Conservation (phyloP, 306 rosid species). For the Corylus avellana region DNA sequence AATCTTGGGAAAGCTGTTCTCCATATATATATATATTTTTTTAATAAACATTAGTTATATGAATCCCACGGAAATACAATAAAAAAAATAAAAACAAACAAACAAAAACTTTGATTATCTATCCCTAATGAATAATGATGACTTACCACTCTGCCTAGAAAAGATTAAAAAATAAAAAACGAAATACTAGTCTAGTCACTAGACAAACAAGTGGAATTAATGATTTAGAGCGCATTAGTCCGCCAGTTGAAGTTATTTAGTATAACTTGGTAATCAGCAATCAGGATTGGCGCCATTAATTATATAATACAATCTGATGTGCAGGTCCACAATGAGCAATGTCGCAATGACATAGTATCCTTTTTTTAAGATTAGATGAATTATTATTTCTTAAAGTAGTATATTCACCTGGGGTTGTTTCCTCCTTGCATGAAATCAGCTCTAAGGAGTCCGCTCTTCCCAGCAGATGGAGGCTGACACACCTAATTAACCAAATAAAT, state of each 20-base stretch:
- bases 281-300: not conserved
- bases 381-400: not conserved
- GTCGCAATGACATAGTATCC: not conserved
- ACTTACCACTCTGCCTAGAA: no score
- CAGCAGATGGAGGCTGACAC: conserved; percentile 52
- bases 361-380: not conserved
- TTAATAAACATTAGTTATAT: not conserved
- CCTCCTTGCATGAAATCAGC: conserved; percentile 44
- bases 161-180: no score
- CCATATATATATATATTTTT: not conserved
- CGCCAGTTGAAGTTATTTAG: not conserved
- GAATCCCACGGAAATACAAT: not conserved
- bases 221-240: not conserved
- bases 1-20: conserved; percentile 46
- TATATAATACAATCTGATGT: no score
- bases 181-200: no score
- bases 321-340: no score
- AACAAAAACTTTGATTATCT: no score
- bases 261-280: not conserved
- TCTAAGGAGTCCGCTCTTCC: conserved; percentile 58
- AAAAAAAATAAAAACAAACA: no score
- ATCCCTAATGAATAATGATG: not conserved
- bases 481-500: conserved; percentile 19
- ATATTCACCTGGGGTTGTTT: conserved; percentile 33
- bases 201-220: not conserved